Evolutionary conservation across 345 rosid genomes (phyloP), one percentile per base, ranked within the genome.

Genomic region (Durio zibethinus): DNA sequence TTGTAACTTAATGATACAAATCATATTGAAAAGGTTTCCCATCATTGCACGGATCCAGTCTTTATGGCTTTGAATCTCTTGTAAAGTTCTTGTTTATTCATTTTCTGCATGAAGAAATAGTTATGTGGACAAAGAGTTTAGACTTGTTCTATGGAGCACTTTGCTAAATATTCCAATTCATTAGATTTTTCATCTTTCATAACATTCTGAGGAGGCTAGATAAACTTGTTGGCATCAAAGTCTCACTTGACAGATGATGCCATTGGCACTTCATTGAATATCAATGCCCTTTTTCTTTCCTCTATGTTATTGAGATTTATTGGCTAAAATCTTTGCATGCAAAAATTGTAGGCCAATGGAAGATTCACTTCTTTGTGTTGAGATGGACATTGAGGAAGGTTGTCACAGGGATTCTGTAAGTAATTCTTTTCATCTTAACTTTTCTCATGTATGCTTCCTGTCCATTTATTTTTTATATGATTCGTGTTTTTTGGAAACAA

Each of bases 331-430:
- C 40, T 62, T n/a, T 77, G 29, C 63, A 42, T 43, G 79, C 80
- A 10, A 47, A 33, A 79, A 63, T 70, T 84, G 83, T 82, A 92
- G 97, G 72, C 84, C 92, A 72, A 45, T 85, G 81, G 94, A 87
- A 85, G 95, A 93, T 72, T 79, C 90, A 45, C 89, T 93, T 80
- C 88, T 88, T 73, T 69, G 77, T 52, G 69, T 18, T 7, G 78
- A 81, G 57, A 76, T 52, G 38, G 89, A 88, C 63, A 80, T 83
- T 18, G 91, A 87, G 76, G 90, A 83, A 82, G 83, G 72, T 38
- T 38, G 23, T 54, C 73, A 53, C 1, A 27, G 38, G 29, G 79
- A 76, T 31, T 23, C n/a, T 1, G 78, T 61, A 70, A 36, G 47
- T 74, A 14, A 11, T 57, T 20, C 48, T 71, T 63, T 65, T 62